phyloP scores from a whole-genome alignment of 2,329 filamentous ascomycete species.

The Coniella lustricola region DNA sequence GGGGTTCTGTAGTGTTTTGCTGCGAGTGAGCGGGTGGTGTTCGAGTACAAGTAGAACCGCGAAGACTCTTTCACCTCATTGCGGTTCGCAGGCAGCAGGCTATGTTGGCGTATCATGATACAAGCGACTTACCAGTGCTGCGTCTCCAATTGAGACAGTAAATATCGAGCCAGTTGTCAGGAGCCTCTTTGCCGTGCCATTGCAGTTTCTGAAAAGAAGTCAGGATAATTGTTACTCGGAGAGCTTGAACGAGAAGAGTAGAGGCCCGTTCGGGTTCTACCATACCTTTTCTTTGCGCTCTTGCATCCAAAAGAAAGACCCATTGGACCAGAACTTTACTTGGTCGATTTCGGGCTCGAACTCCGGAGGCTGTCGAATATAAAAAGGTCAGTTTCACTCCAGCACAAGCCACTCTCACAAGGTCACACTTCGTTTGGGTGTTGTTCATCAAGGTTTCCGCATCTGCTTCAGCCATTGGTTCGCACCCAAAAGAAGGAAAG shows the following conservation, averaged over 20 bases:
- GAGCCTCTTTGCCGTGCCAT: slow-evolving; percentile 18
- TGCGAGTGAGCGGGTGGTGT: no score
- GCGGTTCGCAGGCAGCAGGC: no score
- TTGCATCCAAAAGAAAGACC: slow-evolving; percentile 10
- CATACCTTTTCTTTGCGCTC: slow-evolving; percentile 8
- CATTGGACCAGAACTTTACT: slow-evolving; percentile 7
- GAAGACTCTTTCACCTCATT: no score
- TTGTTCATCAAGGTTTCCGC: no score
- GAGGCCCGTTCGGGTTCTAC: background rate
- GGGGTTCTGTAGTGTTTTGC: background rate
- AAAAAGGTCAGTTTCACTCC: background rate
- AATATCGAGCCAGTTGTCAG: slow-evolving; percentile 22
- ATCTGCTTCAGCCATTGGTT: no score
- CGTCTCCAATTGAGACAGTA: slow-evolving; percentile 13
- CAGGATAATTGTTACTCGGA: no score
- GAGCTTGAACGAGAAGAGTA: no score
- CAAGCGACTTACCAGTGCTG: slow-evolving; percentile 7
- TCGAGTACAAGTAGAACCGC: no score
- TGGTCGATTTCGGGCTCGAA: slow-evolving; percentile 10
- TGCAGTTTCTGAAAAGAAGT: slow-evolving; percentile 3
- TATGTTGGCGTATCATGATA: no score
- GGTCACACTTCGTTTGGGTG: no score
- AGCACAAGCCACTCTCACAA: no score
- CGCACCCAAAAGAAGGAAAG: no score
- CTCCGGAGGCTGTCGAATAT: background rate